A percentile compares a stretch with the other conserved stretches of the same genome.
phyloP scores from a whole-genome alignment of 345 rosid species.

The Citrus reticulata region DNA sequence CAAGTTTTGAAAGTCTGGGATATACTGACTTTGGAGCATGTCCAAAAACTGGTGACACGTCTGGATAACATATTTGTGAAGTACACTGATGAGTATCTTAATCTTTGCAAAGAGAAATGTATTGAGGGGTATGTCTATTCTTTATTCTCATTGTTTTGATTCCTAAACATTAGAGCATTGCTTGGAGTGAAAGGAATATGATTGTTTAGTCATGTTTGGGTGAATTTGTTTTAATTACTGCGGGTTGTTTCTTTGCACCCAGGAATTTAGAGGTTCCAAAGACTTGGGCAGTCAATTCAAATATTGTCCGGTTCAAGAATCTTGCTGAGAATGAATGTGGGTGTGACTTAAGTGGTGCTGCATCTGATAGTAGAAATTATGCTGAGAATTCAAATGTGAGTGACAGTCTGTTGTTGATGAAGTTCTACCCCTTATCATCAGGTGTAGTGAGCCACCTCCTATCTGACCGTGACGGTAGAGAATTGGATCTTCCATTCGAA shows the following conservation, averaged over 20 bases:
- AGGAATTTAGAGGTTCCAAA: constrained; percentile 49
- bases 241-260: neutral
- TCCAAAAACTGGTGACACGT: constrained; percentile 33
- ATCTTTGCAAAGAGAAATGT: constrained; percentile 39
- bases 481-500: constrained; percentile 50
- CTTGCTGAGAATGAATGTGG: constrained; percentile 11
- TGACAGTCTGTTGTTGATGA: constrained; percentile 48
- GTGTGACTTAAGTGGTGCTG: neutral
- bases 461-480: constrained; percentile 31
- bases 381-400: constrained; percentile 42
- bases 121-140: constrained; percentile 42
- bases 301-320: constrained; percentile 21
- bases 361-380: constrained; percentile 16
- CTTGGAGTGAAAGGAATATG: neutral
- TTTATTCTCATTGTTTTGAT: neutral
- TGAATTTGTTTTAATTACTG: neutral
- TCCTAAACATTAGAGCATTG: too few species aligned
- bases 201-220: neutral
- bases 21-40: constrained; percentile 35
- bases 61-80: constrained; percentile 33
- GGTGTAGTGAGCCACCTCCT: constrained; percentile 36
- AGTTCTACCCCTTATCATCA: constrained; percentile 46
- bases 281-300: constrained; percentile 28
- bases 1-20: constrained; percentile 61
- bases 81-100: constrained; percentile 38